phyloP scores from a whole-genome alignment of 108 stramenopile genomes.

The Skeletonema marinoi region DNA sequence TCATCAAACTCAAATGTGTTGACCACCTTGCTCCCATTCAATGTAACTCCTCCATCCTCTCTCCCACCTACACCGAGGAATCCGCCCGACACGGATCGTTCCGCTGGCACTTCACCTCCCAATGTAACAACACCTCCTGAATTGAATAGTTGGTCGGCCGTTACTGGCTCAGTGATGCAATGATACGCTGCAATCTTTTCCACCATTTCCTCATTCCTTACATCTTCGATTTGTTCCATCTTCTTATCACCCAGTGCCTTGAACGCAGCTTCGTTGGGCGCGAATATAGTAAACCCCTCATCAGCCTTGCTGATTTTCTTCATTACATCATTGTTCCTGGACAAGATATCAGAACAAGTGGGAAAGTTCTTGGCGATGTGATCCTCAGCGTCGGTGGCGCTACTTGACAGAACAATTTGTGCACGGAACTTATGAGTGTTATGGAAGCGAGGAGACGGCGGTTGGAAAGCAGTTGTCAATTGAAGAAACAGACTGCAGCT shows the following conservation, averaged over 20 bases:
- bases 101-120: slow-evolving; percentile 72
- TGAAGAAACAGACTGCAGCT: neutral
- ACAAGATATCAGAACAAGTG: slow-evolving; percentile 15
- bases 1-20: slow-evolving; percentile 54
- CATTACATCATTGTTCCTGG: slow-evolving; percentile 37
- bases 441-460: neutral
- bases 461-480: slow-evolving; percentile 3
- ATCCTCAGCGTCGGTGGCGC: slow-evolving; percentile 32
- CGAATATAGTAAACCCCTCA: slow-evolving; percentile 72
- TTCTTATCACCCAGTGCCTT: slow-evolving; percentile 65
- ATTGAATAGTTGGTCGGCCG: slow-evolving; percentile 52
- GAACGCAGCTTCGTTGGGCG: slow-evolving; percentile 73
- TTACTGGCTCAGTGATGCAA: slow-evolving; percentile 67
- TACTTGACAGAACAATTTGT: slow-evolving; percentile 2
- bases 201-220: slow-evolving; percentile 70
- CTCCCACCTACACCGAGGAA: slow-evolving; percentile 78
- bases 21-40: slow-evolving; percentile 64
- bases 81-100: slow-evolving; percentile 61
- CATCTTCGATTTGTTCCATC: slow-evolving; percentile 58
- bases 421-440: neutral
- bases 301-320: slow-evolving; percentile 39
- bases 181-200: slow-evolving; percentile 80
- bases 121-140: slow-evolving; percentile 69
- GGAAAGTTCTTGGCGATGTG: slow-evolving; percentile 26
- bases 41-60: slow-evolving; percentile 69